phyloP scores from a whole-genome alignment of 352 stramenopile species.

The Phytophthora capsici region DNA sequence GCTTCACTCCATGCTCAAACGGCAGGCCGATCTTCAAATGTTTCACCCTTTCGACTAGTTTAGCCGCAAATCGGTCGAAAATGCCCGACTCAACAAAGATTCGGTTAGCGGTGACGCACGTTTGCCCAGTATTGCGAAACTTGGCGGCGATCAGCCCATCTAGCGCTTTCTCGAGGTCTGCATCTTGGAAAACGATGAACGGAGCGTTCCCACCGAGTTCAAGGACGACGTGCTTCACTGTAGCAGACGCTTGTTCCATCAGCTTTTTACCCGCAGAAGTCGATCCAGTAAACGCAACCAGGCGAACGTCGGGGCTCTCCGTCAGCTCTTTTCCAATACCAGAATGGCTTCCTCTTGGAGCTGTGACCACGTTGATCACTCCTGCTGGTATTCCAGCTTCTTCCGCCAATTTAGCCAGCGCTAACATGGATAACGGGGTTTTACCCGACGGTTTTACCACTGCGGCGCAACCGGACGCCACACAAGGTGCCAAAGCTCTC shows the following conservation, averaged over 20 bases:
- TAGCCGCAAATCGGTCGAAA: conserved; percentile 91
- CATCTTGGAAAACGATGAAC: conserved; percentile 92
- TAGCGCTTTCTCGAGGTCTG: conserved; percentile 70
- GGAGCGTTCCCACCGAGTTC: conserved; percentile 92
- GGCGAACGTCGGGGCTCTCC: conserved; percentile 64
- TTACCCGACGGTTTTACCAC: conserved; percentile 96
- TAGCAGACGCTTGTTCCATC: conserved; percentile 61
- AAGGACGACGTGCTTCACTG: conserved; percentile 72
- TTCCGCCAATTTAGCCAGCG: conserved; percentile 86
- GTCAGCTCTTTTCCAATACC: conserved; percentile 76
- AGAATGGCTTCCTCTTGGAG: conserved; percentile 48
- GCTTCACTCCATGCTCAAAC: conserved; percentile 63
- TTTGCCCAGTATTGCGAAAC: conserved; percentile 86
- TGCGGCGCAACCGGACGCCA: conserved; percentile 92
- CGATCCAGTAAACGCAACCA: conserved; percentile 88
- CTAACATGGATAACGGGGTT: conserved; percentile 95
- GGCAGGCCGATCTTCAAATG: conserved; percentile 88
- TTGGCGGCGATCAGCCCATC: conserved; percentile 77
- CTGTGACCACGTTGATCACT: conserved; percentile 91
- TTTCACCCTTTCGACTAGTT: conserved; percentile 65
- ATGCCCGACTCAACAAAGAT: conserved; percentile 94
- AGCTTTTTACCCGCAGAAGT: conserved; percentile 69
- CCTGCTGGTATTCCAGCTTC: conserved; percentile 79
- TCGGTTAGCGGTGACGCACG: conserved; percentile 82
- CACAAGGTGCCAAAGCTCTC: conserved; percentile 92